Evolutionary conservation across 2,329 filamentous ascomycete species (phyloP), one percentile per base, ranked within the genome.

Genomic region (Alternaria longipes): DNA sequence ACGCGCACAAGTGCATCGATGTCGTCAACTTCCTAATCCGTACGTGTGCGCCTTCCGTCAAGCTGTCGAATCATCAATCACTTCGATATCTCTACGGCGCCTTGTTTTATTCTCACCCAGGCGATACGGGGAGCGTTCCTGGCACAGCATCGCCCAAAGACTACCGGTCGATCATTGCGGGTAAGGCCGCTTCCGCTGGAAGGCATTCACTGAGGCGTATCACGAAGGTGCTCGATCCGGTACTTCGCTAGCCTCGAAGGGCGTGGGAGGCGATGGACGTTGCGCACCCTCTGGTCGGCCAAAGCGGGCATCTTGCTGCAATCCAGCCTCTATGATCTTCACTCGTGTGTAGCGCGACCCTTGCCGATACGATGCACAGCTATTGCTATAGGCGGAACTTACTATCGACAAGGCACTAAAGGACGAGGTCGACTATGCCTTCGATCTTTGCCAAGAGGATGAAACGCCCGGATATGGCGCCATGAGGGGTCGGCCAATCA

Each of bases 401-500:
- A 2, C 20, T 42, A 12, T 16, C 18, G 11, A 42, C 40, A 42
- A 24, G 40, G 16, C 40, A 24, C 20, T 24, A 42, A 16, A 42
- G 20, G 12, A 8, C 40, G 8, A 24, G 46, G 20, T 38, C 30
- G 46, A 38, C 32, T 24, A 38, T 38, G 32, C 30, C 46, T 18
- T 50, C 16, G 46, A 20, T 14, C 36, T 50, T 38, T 20, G 46
- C 46, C 46, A 50, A 50, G 32, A 36, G 14, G 5, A 36, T 26
- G 34, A 16, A 38, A 50, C 46, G 46, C 46, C 46, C 20, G 22
- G 18, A 34, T n/a, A 50, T 36, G 46, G 14, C 46, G 14, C 46
- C 9, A 50, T 36, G 20, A 8, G 46, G 9, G 41, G 12, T 22
- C n/a, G 26, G 49, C 63, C 61, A 65, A 62, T 64, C 32, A 55